Evolutionary conservation across 306 rosid genomes (phyloP), one percentile per base, ranked within the genome.

Genomic region (Prunus kanzakura): DNA sequence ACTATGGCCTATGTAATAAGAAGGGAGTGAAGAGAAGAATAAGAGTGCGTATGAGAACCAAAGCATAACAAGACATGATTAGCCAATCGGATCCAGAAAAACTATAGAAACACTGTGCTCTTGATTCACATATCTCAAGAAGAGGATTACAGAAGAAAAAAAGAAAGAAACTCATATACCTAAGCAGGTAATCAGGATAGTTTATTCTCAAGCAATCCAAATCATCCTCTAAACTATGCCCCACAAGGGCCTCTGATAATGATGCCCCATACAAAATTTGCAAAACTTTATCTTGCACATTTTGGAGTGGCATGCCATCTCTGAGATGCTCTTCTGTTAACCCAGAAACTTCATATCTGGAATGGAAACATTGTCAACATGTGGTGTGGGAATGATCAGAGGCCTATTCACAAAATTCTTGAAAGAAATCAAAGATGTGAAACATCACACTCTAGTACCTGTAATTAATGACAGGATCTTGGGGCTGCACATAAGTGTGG

Each of bases 181-280:
- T 89, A 76, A 88, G 73, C 85, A 91, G 71, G 80, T 89, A 91
- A 80, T 87, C 80, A 18, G 96, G 94, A 81, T 89, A 90, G 79
- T 56, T 79, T 82, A 93, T 78, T 57, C 67, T 79, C 84, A 93
- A 82, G 86, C 93, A 91, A 78, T 88, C 89, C 57, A 93, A 84
- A 84, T 93, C 97, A 77, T 86, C 85, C 68, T 78, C 93, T 78
- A 93, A 77, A 74, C 61, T 84, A 86, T 89, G 97, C 84, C 98
- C 97, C 29, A 27, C 29, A 27, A 2, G 29, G 29, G 29, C 3
- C 29, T 27, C 29, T 27, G 29, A 27, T 27, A 3, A 27, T 27
- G 29, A 27, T 27, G 29, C 29, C 29, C 29, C 29, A 27, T 27
- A 27, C 29, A 27, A 27, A 86, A 91, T 78, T 80, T 85, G 81